Conservation (phyloP, 176 grass and related monocot species). For the Otatea glauca region DNA sequence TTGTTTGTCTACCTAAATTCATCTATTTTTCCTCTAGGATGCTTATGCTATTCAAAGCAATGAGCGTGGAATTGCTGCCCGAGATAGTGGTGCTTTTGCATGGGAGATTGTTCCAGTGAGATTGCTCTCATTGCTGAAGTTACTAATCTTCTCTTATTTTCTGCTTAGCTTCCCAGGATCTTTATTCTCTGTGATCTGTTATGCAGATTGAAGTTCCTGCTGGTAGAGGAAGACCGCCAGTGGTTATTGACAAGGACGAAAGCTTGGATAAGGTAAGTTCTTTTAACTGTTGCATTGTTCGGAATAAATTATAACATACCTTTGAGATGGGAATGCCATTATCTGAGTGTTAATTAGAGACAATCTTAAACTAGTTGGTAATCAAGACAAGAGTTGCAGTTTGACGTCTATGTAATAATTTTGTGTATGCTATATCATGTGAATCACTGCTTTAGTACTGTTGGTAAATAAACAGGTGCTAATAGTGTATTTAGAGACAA, state of each 20-base stretch:
- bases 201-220: slow-evolving; percentile 83
- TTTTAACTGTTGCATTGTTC: neutral
- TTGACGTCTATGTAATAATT: neutral
- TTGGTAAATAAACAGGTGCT: too few relatives aligned
- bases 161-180: neutral
- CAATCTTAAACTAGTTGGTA: neutral
- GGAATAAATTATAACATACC: neutral
- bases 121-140: slow-evolving; percentile 18
- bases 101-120: slow-evolving; percentile 90
- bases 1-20: slow-evolving; percentile 21
- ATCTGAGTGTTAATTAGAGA: neutral
- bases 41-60: slow-evolving; percentile 94
- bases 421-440: too few relatives aligned
- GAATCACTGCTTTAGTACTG: too few relatives aligned
- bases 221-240: slow-evolving; percentile 78
- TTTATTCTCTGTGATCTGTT: slow-evolving; percentile 30
- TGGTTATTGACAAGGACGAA: slow-evolving; percentile 86
- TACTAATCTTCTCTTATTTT: slow-evolving; percentile 13
- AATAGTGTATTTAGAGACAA: too few relatives aligned
- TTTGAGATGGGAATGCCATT: neutral
- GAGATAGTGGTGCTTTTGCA: slow-evolving; percentile 77
- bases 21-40: slow-evolving; percentile 58
- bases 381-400: neutral
- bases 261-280: slow-evolving; percentile 79
- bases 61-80: slow-evolving; percentile 88